Evolutionary conservation across 441 rosid species (phyloP).

Genomic region (Aquilaria agallochum): DNA sequence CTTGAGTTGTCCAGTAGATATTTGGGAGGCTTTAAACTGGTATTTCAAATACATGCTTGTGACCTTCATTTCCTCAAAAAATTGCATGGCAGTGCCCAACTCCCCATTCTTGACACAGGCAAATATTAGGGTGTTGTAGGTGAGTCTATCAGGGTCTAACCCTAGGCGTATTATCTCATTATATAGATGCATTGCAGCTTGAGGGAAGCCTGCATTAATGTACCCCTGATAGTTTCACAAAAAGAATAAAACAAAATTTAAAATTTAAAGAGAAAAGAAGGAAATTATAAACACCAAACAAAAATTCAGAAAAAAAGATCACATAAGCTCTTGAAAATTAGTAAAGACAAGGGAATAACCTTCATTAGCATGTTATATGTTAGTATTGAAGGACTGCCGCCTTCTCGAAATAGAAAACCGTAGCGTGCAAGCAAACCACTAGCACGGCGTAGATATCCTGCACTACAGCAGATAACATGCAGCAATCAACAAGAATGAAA

Average conservation of each 20-base stretch:
- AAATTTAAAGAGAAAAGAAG: not conserved
- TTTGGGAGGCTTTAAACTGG: slow-evolving; percentile 39
- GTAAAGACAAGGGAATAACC: slow-evolving; percentile 30
- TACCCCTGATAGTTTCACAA: slow-evolving; percentile 44
- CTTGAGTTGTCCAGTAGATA: slow-evolving; percentile 26
- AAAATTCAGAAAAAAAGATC: not conserved
- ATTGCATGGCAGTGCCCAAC: slow-evolving; percentile 51
- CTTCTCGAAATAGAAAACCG: slow-evolving; percentile 50
- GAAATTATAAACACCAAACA: not conserved
- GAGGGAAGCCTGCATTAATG: slow-evolving; percentile 47
- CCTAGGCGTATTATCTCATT: slow-evolving; percentile 50
- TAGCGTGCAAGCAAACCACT: slow-evolving; percentile 78
- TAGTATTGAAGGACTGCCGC: slow-evolving; percentile 45
- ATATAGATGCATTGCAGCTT: slow-evolving; percentile 43
- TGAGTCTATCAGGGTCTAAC: slow-evolving; percentile 57
- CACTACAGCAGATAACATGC: slow-evolving; percentile 46
- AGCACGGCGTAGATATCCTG: slow-evolving; percentile 82
- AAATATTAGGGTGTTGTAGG: slow-evolving; percentile 61
- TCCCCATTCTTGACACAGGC: slow-evolving; percentile 49
- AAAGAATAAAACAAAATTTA: not conserved
- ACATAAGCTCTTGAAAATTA: slow-evolving; percentile 1
- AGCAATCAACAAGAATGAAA: slow-evolving; percentile 12
- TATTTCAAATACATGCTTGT: slow-evolving; percentile 39
- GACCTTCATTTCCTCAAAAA: slow-evolving; percentile 76
- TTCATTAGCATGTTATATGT: slow-evolving; percentile 73